Evolutionary conservation across 2,329 filamentous ascomycete species (phyloP), one percentile per base, ranked within the genome.

Genomic region (Gnomoniopsis smithogilvyi): DNA sequence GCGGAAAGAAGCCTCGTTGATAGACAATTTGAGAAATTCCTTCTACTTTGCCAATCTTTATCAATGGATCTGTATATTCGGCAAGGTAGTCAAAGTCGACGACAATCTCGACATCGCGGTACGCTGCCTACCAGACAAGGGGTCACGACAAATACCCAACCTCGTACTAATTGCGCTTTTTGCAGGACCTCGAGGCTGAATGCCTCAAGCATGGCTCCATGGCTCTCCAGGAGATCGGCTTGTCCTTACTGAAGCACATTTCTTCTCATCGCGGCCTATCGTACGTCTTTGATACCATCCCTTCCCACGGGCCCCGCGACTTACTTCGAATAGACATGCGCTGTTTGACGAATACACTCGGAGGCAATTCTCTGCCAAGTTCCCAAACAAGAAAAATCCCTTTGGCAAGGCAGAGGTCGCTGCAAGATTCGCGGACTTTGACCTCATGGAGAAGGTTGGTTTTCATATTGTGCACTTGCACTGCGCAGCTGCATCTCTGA

Each of bases 41-140:
- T 98, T 94, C 93, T 90, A 97, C 73, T 97, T 98, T 74, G 91
- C 94, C 62, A 94, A 92, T 69, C 78, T 98, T 8, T 92, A 89
- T 76, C 94, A 99, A 75, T 99, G 92, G 83, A 91, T 98, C 62
- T 90, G 88, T 72, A 85, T 94, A 45, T 99, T 99, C 73, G 93
- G 94, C 62, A 87, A 89, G 68, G 87, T 87, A 47, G 87, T 96
- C 72, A 97, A 96, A 77, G 90, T 98, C 65, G 89, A 95, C 67
- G 90, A 96, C 63, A 87, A 89, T 69, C 82, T 97, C 63, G 92
- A 94, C 69, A 90, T 97, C 64, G 93, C 98, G 78, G 95, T 96
- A 84, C 36, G 69, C 21, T 33, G 21, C 17, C 52, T 30, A 46
- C 26, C 36, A 26, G 34, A n/a, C 17, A 6, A 59, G n/a, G 46